Percentiles rank a stretch among this genome's conserved stretches.
phyloP scores from a whole-genome alignment of 164 flowering plant genomes.

The Stephania japonica region DNA sequence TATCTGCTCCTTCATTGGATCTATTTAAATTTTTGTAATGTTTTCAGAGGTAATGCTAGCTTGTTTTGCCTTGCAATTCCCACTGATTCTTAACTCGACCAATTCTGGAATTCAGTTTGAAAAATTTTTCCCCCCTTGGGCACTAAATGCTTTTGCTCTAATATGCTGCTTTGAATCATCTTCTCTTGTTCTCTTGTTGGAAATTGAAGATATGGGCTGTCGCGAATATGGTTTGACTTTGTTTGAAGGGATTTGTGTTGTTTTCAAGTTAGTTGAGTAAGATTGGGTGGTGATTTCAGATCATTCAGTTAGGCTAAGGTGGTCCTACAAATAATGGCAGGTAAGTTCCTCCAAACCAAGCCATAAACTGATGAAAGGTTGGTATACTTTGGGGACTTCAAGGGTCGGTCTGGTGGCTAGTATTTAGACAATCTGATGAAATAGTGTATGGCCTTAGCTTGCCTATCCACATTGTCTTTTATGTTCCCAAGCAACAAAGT shows the following conservation, averaged over 20 bases:
- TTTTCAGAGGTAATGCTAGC: not conserved
- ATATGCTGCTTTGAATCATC: not conserved
- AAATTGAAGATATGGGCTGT: not conserved
- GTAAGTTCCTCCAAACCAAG: not conserved
- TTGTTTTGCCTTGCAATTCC: not conserved
- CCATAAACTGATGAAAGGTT: not conserved
- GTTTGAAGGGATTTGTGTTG: not conserved
- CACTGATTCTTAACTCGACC: not conserved
- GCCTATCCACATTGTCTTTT: slow-evolving; percentile 21
- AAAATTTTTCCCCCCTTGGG: not conserved
- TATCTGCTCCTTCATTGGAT: slow-evolving; percentile 21
- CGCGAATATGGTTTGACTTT: not conserved
- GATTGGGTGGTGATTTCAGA: slow-evolving; percentile 20
- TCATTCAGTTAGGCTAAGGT: slow-evolving; percentile 23
- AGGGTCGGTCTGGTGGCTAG: not conserved
- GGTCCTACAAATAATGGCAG: not conserved
- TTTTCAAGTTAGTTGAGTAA: slow-evolving; percentile 3
- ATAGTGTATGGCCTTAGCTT: not conserved
- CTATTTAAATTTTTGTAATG: slow-evolving; percentile 26
- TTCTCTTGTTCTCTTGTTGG: not conserved
- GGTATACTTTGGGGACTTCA: not conserved
- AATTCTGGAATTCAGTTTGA: not conserved
- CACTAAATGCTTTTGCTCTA: too few relatives aligned
- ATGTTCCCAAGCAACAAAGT: not conserved
- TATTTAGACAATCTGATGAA: not conserved